Base-by-base conservation (phyloP, 2,329 filamentous ascomycete species). In the Alternaria alternata region DNA sequence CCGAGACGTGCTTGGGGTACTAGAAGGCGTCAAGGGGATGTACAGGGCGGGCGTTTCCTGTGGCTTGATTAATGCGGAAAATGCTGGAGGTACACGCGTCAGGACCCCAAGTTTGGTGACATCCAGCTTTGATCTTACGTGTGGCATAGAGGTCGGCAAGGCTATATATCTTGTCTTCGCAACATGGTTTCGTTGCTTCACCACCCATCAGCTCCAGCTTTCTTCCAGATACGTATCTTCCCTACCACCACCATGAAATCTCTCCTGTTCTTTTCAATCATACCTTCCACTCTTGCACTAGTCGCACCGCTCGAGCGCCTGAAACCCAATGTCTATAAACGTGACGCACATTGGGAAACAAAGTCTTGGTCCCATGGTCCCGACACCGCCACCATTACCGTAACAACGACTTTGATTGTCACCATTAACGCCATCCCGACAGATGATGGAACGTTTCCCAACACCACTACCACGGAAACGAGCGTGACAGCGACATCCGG, bases 381-480 rank as follows among this genome's bases (percentile, higher is more conserved):
- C n/a, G 1, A 6, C 16, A 16, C 30, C 8, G 6, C 8, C 1
- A 60, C 47, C 24, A 30, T 47, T 1, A 61, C 53, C 22, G 30
- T 34, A 5, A 58, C 49, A 0, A 54, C 20, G 9, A 58, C 54
- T 3, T 11, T 54, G 1, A 61, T 54, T 12, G 32, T 59, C 2
- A 62, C 59, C 7, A 24, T 47, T 0, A 39, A 48, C 7, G 22
- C 44, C 6, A 46, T 54, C 26, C 53, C 53, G 7, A 30, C 43
- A 2, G 24, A 22, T 3, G 43, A 49, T 8, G 14, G 8, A 5
- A 18, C 32, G 1, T 38, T 38, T n/a, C 46, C 32, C 5, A 36
- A 38, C 9, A 8, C 9, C 8, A 47, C 51, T 1, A 30, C 44
- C 2, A 58, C 54, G 1, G n/a, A 26, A 4, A 14, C 16, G 14